Conservation (phyloP, 2,329 filamentous ascomycete genomes). For the Aspergillus flavus region DNA sequence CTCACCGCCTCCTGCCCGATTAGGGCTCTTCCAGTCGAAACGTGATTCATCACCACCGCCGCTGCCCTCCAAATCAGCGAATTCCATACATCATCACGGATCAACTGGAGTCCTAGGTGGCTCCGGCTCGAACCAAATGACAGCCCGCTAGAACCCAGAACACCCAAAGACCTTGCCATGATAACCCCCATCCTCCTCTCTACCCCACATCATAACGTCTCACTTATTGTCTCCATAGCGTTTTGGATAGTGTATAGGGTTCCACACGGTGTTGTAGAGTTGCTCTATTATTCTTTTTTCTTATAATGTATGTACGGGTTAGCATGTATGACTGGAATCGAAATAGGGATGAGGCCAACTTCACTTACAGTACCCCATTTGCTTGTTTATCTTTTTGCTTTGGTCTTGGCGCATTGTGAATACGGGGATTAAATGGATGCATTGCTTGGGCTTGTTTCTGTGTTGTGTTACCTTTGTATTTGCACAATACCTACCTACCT, state of each 20-base stretch:
- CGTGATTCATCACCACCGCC: slow-evolving; percentile 35
- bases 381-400: slow-evolving; percentile 8
- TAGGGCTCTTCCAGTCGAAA: slow-evolving; percentile 39
- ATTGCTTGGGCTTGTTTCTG: background rate
- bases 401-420: slow-evolving; percentile 9
- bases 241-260: slow-evolving; percentile 19
- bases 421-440: slow-evolving; percentile 6
- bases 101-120: slow-evolving; percentile 32
- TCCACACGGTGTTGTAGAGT: slow-evolving; percentile 21
- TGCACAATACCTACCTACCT: background rate
- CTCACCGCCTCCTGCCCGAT: slow-evolving; percentile 38
- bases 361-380: slow-evolving; percentile 13
- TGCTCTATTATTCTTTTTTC: slow-evolving; percentile 3
- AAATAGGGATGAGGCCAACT: slow-evolving; percentile 14
- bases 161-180: background rate
- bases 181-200: background rate
- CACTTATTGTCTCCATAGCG: background rate
- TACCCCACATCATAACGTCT: background rate
- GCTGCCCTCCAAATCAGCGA: slow-evolving; percentile 33
- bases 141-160: slow-evolving; percentile 30
- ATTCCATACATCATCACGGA: slow-evolving; percentile 35
- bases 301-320: slow-evolving; percentile 25
- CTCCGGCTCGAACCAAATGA: slow-evolving; percentile 35
- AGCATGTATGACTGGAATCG: slow-evolving; percentile 24
- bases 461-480: background rate